Evolutionary conservation across 2,329 filamentous ascomycete genomes (phyloP).

Genomic region (Bertia moriformis): DNA sequence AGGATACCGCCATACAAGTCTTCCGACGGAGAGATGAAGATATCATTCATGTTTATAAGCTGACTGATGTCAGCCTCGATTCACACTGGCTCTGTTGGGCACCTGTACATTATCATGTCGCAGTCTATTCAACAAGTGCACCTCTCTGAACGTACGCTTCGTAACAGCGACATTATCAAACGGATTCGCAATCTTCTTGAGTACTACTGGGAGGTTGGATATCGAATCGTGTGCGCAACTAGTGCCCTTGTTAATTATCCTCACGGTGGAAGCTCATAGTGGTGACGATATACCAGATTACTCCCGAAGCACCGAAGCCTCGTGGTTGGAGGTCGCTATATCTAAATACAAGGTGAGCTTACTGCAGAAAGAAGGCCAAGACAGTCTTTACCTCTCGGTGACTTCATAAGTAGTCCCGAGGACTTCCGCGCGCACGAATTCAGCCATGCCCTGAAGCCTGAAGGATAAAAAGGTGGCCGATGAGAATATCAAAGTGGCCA

Average conservation of each 20-base stretch:
- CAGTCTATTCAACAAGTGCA: constrained; percentile 93
- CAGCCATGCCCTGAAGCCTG: too few species aligned
- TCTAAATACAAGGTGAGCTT: constrained; percentile 29
- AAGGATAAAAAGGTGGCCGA: too few species aligned
- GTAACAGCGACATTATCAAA: constrained; percentile 96
- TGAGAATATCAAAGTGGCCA: too few species aligned
- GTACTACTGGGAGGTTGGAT: constrained; percentile 87
- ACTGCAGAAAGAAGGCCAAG: constrained; percentile 1
- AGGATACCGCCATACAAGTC: constrained; percentile 63
- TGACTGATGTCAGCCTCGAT: constrained; percentile 12
- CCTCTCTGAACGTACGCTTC: constrained; percentile 91
- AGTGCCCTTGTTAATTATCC: constrained; percentile 4
- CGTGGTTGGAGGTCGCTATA: constrained; percentile 97
- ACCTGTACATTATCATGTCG: constrained; percentile 76
- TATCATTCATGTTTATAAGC: constrained; percentile 97
- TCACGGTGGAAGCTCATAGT: too few species aligned
- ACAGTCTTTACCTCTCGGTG: constrained; percentile 77
- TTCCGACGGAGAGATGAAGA: constrained; percentile 97
- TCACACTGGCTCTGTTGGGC: too few species aligned
- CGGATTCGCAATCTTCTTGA: constrained; percentile 99
- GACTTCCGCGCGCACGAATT: constrained; percentile 98
- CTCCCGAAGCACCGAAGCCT: constrained; percentile 95
- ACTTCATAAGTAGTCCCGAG: constrained; percentile 99
- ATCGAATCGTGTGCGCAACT: constrained; percentile 77
- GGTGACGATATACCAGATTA: constrained; percentile 73